Evolutionary conservation across 2,329 filamentous ascomycete species (phyloP).

Genomic region (Falciphora oryzae): DNA sequence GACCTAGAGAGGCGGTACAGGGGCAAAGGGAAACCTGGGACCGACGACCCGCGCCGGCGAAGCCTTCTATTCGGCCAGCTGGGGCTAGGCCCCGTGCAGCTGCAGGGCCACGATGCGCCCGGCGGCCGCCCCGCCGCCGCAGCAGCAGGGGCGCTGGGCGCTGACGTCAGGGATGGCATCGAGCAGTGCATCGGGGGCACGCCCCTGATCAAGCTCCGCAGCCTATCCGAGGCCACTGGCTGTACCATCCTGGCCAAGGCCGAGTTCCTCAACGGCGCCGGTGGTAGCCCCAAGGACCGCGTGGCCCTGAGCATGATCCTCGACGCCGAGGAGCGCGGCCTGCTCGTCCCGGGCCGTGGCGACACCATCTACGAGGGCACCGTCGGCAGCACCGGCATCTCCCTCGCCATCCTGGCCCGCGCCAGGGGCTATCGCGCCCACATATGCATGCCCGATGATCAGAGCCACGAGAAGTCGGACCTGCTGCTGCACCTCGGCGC

Average conservation of each 20-base stretch:
- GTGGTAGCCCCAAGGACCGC: conserved; percentile 89
- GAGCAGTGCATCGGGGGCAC: conserved; percentile 93
- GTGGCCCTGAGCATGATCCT: conserved; percentile 88
- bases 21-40: conserved; percentile 42
- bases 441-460: conserved; percentile 96
- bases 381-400: conserved; percentile 93
- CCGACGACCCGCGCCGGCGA: conserved; percentile 23
- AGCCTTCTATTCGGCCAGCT: conserved; percentile 37
- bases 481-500: conserved; percentile 86
- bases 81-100: conserved; percentile 34
- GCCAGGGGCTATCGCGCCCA: conserved; percentile 87
- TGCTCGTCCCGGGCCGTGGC: conserved; percentile 71
- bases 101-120: conserved; percentile 43
- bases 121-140: conserved; percentile 14
- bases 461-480: conserved; percentile 81
- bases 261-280: conserved; percentile 93
- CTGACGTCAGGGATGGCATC: conserved; percentile 65
- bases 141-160: not conserved
- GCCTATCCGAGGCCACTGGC: conserved; percentile 78
- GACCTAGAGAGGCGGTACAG: conserved; percentile 64
- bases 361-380: conserved; percentile 98
- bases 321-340: conserved; percentile 69
- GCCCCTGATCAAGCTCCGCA: conserved; percentile 78
- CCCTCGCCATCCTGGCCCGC: conserved; percentile 79
- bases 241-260: conserved; percentile 90